phyloP scores from a whole-genome alignment of 148 eudicot genomes.

The Vaccinium myrtillus region DNA sequence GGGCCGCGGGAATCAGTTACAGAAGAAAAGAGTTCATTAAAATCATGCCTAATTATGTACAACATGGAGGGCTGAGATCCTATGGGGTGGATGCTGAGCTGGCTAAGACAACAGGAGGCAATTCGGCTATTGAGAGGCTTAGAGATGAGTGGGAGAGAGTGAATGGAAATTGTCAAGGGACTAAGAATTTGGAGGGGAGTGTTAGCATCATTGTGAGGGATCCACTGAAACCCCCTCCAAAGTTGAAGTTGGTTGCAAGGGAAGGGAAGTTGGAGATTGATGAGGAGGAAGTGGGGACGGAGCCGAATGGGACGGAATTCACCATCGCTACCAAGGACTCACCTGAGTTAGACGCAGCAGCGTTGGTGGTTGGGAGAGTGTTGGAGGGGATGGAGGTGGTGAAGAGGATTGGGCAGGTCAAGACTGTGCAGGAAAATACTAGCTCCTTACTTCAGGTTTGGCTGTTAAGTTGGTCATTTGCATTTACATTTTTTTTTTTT shows the following conservation, averaged over 20 bases:
- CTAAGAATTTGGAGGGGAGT: constrained; percentile 63
- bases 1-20: constrained; percentile 70
- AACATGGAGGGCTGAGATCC: constrained; percentile 88
- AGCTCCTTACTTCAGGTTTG: constrained; percentile 90
- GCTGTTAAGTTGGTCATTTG: background rate
- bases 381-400: constrained; percentile 89
- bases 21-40: constrained; percentile 75
- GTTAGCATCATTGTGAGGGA: constrained; percentile 77
- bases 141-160: constrained; percentile 59
- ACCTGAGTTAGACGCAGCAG: constrained; percentile 71
- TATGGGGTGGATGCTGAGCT: constrained; percentile 89
- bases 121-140: constrained; percentile 40
- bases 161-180: constrained; percentile 42
- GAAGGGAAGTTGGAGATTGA: constrained; percentile 78
- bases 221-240: constrained; percentile 80
- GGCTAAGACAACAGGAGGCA: constrained; percentile 57
- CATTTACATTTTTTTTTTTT: background rate
- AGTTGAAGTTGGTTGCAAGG: constrained; percentile 74
- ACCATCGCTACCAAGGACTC: constrained; percentile 59
- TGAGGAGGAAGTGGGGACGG: constrained; percentile 68
- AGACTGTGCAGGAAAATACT: constrained; percentile 91
- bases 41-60: constrained; percentile 79
- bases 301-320: constrained; percentile 91
- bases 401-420: constrained; percentile 62
- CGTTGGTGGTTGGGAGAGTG: constrained; percentile 74